Evolutionary conservation across 2,329 filamentous ascomycete species (phyloP).

Genomic region (Myotisia sp.): DNA sequence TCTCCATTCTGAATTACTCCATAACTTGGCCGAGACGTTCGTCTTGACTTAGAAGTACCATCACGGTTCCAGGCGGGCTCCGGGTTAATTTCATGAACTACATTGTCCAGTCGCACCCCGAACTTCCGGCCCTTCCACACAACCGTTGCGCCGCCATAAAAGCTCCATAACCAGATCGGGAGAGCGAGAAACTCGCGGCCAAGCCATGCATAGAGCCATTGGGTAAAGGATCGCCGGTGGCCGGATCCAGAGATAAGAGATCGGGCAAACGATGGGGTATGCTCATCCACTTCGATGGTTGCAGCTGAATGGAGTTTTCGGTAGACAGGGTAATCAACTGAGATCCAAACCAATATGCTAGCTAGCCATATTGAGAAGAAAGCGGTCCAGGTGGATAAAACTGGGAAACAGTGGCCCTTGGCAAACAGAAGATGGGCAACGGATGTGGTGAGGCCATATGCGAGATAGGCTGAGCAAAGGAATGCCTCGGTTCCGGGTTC

Average conservation of each 20-base stretch:
- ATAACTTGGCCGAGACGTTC: neutral
- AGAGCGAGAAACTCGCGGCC: slow-evolving; percentile 69
- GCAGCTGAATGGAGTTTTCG: slow-evolving; percentile 56
- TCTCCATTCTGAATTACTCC: slow-evolving; percentile 2
- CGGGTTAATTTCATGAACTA: slow-evolving; percentile 43
- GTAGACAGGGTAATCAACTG: slow-evolving; percentile 60
- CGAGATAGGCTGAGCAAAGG: slow-evolving; percentile 65
- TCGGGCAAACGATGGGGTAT: slow-evolving; percentile 61
- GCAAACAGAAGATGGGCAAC: slow-evolving; percentile 43
- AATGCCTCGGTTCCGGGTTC: slow-evolving; percentile 87
- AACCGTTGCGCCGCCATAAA: slow-evolving; percentile 75
- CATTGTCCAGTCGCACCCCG: slow-evolving; percentile 69
- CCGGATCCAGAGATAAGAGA: slow-evolving; percentile 32
- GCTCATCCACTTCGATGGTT: slow-evolving; percentile 54
- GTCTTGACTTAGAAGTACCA: neutral
- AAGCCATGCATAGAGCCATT: slow-evolving; percentile 74
- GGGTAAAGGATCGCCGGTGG: slow-evolving; percentile 43
- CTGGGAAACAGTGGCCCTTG: slow-evolving; percentile 35
- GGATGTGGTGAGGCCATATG: slow-evolving; percentile 59
- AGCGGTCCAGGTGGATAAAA: slow-evolving; percentile 50
- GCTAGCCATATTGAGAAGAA: slow-evolving; percentile 52
- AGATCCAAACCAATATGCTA: slow-evolving; percentile 56
- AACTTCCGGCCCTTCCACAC: slow-evolving; percentile 77
- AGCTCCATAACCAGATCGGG: slow-evolving; percentile 81
- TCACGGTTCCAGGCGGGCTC: neutral